Evolutionary conservation across 129 eudicot genomes (phyloP).

Genomic region (Scalesia atractyloides): DNA sequence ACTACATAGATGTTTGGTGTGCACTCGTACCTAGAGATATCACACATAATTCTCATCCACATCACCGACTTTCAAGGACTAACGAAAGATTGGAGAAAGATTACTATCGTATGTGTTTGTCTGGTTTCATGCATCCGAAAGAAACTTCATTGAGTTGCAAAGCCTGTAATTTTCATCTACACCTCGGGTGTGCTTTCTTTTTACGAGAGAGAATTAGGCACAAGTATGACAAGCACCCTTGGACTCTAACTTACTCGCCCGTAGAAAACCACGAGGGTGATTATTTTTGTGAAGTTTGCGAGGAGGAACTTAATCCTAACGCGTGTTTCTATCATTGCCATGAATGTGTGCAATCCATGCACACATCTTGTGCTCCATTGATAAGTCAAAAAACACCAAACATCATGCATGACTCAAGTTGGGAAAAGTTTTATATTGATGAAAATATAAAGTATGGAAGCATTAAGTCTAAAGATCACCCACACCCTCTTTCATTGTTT

Average conservation of each 20-base stretch:
- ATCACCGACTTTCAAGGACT: neutral
- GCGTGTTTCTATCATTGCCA: slow-evolving; percentile 26
- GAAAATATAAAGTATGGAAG: neutral
- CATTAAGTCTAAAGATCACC: neutral
- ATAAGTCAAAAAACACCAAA: neutral
- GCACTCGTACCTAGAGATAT: neutral
- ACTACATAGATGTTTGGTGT: neutral
- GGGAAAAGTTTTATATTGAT: neutral
- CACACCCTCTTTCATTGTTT: neutral
- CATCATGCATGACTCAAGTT: neutral
- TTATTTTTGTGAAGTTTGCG: slow-evolving; percentile 24
- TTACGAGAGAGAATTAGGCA: neutral
- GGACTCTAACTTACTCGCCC: neutral
- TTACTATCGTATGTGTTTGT: neutral
- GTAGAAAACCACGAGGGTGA: slow-evolving; percentile 17
- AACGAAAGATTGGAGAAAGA: neutral
- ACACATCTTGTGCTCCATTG: neutral
- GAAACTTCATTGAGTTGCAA: neutral
- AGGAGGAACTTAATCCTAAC: slow-evolving; percentile 20
- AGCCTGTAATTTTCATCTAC: neutral
- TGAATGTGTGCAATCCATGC: slow-evolving; percentile 20
- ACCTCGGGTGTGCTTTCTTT: neutral
- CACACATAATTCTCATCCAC: neutral
- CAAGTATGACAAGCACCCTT: neutral
- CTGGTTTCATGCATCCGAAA: neutral